phyloP scores from a whole-genome alignment of 1,139 yeast species.

The Pichia sp. region DNA sequence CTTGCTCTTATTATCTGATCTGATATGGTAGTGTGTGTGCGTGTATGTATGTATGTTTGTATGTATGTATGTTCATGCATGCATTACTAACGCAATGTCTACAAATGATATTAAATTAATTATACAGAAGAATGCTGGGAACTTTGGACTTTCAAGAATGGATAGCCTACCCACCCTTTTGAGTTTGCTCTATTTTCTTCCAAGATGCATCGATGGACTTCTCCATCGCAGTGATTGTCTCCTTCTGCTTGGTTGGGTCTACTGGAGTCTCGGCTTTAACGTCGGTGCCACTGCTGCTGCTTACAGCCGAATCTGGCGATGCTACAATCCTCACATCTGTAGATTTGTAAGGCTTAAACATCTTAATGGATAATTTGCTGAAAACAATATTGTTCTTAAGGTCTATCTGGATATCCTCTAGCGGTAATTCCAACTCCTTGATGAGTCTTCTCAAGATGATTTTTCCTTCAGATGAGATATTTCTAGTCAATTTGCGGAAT shows the following conservation, averaged over 20 bases:
- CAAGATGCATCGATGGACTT: constrained; percentile 51
- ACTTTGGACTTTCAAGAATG: no score
- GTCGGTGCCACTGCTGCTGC: no score
- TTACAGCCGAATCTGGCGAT: no score
- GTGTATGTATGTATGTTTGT: not conserved
- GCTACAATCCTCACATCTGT: constrained; percentile 27
- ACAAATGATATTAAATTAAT: no score
- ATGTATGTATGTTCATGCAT: no score
- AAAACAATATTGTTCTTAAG: constrained; percentile 40
- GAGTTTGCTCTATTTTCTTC: constrained; percentile 41
- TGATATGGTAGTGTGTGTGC: no score
- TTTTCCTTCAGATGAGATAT: constrained; percentile 40
- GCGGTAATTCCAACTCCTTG: constrained; percentile 39
- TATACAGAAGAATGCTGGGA: constrained; percentile 1
- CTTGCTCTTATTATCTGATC: constrained; percentile 32
- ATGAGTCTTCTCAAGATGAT: constrained; percentile 42
- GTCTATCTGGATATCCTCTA: constrained; percentile 39
- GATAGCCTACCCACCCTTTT: constrained; percentile 65
- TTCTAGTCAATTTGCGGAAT: constrained; percentile 14
- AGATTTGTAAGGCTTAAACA: constrained; percentile 43
- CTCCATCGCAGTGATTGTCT: constrained; percentile 27
- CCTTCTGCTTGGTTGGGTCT: not conserved
- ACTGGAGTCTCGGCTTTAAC: no score
- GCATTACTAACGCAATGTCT: no score
- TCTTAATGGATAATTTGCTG: constrained; percentile 40